Percentiles rank a stretch among this genome's conserved stretches.
phyloP scores from a whole-genome alignment of 192 early-diverging fungal species.

The Backusella macrospora region DNA sequence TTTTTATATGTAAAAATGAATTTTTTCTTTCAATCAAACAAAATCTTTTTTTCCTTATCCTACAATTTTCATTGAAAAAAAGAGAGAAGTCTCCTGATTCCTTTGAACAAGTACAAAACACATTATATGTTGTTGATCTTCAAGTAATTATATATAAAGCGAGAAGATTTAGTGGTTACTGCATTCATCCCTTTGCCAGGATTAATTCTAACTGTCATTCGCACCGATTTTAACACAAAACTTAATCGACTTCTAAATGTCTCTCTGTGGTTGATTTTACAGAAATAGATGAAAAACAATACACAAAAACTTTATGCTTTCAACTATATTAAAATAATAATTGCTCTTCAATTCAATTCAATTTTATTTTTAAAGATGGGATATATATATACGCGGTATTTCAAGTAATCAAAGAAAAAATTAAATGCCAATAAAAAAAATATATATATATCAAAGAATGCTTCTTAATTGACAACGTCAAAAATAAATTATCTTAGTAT shows the following conservation, averaged over 20 bases:
- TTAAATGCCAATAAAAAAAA: neutral
- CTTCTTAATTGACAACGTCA: neutral
- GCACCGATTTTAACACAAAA: neutral
- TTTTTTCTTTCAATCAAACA: too few species aligned
- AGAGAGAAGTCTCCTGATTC: neutral
- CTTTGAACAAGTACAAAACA: neutral
- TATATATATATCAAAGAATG: neutral
- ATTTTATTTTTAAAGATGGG: too few species aligned
- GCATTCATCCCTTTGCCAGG: neutral
- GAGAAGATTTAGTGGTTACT: neutral
- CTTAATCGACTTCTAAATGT: neutral
- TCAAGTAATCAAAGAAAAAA: neutral
- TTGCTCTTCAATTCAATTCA: neutral
- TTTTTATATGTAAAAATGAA: too few species aligned
- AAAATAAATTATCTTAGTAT: neutral
- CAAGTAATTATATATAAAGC: neutral
- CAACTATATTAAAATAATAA: neutral
- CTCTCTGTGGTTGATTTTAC: neutral
- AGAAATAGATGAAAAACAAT: neutral
- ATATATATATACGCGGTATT: too few species aligned
- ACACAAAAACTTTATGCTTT: neutral
- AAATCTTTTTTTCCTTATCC: too few species aligned
- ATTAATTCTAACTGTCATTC: neutral
- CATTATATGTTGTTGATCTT: neutral
- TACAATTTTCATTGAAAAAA: neutral